A percentile compares a stretch with the other conserved stretches of the same genome.
Conservation (phyloP, 768 basidiomycete species). For the Leccinum fibrillosum region DNA sequence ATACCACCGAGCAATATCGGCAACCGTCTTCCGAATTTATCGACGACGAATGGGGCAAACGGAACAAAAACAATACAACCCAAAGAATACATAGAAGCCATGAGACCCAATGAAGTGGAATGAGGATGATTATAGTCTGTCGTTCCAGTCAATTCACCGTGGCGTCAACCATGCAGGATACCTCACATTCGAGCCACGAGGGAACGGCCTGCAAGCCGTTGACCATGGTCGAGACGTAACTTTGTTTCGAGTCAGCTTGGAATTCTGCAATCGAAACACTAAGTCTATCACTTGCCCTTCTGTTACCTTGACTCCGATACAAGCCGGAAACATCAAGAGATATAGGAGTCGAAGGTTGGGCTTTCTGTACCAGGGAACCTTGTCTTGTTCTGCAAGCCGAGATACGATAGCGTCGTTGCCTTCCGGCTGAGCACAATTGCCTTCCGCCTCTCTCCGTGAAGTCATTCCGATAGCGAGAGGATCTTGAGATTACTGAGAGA, state of each 20-base stretch:
- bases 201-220: not conserved
- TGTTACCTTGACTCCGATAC: slow-evolving; percentile 20
- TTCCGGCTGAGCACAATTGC: not conserved
- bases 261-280: not conserved
- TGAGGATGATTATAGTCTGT: not conserved
- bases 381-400: slow-evolving; percentile 37
- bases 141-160: not conserved
- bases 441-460: not conserved
- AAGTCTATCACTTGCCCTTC: slow-evolving; percentile 5
- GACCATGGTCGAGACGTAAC: not conserved
- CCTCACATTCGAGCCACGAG: not conserved
- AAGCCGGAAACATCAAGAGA: slow-evolving; percentile 48
- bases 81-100: not conserved
- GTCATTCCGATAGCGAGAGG: slow-evolving; percentile 2
- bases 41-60: not conserved
- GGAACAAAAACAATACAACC: not conserved
- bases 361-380: slow-evolving; percentile 59
- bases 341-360: slow-evolving; percentile 56
- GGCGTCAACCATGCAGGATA: not conserved
- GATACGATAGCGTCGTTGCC: slow-evolving; percentile 14
- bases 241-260: not conserved
- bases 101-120: not conserved
- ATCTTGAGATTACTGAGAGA: not conserved
- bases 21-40: not conserved
- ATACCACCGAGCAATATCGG: not conserved